phyloP scores from a whole-genome alignment of 1,284 basidiomycete species.

The Tylopilus sp. region DNA sequence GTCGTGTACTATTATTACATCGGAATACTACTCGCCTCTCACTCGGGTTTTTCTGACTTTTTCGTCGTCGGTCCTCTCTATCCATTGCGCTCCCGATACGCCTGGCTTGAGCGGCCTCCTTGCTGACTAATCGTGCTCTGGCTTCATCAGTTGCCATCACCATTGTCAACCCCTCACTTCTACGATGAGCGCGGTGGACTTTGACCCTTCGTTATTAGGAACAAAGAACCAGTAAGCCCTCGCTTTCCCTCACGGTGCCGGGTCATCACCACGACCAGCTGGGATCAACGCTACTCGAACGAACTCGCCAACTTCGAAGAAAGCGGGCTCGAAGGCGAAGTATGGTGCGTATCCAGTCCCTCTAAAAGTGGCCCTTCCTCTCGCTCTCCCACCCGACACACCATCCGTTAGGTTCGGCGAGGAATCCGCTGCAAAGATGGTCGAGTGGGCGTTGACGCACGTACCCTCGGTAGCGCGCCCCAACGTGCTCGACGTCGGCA shows the following conservation, averaged over 20 bases:
- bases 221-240: constrained; percentile 58
- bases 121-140: constrained; percentile 26
- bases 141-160: not conserved
- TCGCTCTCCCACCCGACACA: not conserved
- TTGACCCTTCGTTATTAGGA: constrained; percentile 64
- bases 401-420: constrained; percentile 68
- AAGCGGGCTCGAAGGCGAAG: constrained; percentile 83
- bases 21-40: constrained; percentile 16
- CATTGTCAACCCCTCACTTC: not conserved
- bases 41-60: not conserved
- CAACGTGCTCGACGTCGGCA: constrained; percentile 70
- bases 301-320: constrained; percentile 79
- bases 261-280: constrained; percentile 39
- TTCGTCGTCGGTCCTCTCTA: not conserved
- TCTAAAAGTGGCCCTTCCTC: not conserved
- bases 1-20: constrained; percentile 17
- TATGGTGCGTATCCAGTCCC: constrained; percentile 54
- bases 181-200: constrained; percentile 31
- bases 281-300: constrained; percentile 67
- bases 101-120: not conserved
- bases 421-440: constrained; percentile 80
- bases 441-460: constrained; percentile 57
- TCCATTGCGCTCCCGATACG: not conserved
- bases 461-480: constrained; percentile 45
- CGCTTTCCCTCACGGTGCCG: not conserved